A percentile compares a stretch with the other conserved stretches of the same genome.
Evolutionary conservation across 352 stramenopile species (phyloP).

Genomic region (Pythium folliculosum): DNA sequence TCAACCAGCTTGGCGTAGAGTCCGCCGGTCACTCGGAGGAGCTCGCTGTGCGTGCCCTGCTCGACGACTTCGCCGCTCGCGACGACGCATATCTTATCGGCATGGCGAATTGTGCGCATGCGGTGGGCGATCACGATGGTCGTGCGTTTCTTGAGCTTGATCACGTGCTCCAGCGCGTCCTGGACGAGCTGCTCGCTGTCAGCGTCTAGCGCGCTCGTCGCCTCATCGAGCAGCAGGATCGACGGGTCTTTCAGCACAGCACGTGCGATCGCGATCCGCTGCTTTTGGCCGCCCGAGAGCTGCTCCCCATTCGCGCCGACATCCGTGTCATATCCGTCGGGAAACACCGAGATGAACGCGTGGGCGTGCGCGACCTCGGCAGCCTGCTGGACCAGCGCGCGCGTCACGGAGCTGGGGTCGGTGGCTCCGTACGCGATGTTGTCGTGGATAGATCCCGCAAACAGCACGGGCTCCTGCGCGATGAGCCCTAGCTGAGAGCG

Average conservation of each 20-base stretch:
- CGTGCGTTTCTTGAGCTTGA: conserved; percentile 64
- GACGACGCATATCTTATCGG: conserved; percentile 95
- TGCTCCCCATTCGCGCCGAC: conserved; percentile 91
- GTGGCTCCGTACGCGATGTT: conserved; percentile 64
- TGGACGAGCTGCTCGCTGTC: conserved; percentile 88
- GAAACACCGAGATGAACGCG: conserved; percentile 89
- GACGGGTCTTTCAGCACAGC: conserved; percentile 86
- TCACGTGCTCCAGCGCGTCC: conserved; percentile 62
- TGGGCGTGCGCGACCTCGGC: conserved; percentile 90
- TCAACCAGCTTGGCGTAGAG: conserved; percentile 29
- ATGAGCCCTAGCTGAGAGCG: conserved; percentile 64
- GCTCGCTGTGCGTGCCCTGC: conserved; percentile 89
- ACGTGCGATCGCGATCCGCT: conserved; percentile 91
- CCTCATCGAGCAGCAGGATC: conserved; percentile 91
- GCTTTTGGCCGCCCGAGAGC: conserved; percentile 62
- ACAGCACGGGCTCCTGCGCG: conserved; percentile 53
- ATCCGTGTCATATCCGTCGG: conserved; percentile 91
- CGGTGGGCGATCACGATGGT: conserved; percentile 94
- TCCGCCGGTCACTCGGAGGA: conserved; percentile 49
- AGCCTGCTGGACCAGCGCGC: conserved; percentile 79
- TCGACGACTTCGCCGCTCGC: conserved; percentile 91
- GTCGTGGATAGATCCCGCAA: conserved; percentile 59
- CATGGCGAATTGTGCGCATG: conserved; percentile 92
- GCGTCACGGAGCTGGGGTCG: conserved; percentile 18
- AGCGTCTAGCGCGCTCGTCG: conserved; percentile 86